A percentile compares a stretch with the other conserved stretches of the same genome.
Conservation (phyloP, 2,329 filamentous ascomycete genomes). For the Calonectria henricotiae region DNA sequence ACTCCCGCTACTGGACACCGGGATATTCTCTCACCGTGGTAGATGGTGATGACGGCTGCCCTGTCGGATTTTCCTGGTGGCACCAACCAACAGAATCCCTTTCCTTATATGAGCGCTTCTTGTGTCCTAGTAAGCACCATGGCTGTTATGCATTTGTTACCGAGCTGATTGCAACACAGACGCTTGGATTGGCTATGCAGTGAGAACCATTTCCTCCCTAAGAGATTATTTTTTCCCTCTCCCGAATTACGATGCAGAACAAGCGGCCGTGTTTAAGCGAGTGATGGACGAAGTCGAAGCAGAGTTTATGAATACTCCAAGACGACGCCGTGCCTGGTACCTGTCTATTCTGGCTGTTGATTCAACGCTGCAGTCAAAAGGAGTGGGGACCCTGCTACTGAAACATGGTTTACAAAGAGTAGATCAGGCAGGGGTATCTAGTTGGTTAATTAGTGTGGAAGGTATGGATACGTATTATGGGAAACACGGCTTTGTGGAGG, state of each 20-base stretch:
- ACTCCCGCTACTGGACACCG: conserved; percentile 14
- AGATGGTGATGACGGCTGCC: neutral
- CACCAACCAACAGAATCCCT: neutral
- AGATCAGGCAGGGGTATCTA: neutral
- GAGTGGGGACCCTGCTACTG: neutral
- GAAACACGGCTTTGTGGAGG: neutral
- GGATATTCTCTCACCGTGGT: neutral
- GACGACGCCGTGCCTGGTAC: neutral
- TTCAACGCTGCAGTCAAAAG: neutral
- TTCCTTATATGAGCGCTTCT: conserved; percentile 1
- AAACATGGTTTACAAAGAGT: neutral
- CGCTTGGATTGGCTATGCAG: neutral
- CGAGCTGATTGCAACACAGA: neutral
- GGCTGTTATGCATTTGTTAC: no score
- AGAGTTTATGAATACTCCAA: neutral
- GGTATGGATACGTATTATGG: neutral
- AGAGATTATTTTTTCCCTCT: neutral
- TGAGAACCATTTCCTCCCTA: neutral
- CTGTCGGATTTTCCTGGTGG: conserved; percentile 3
- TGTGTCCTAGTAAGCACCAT: neutral
- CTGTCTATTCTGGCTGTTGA: conserved; percentile 4
- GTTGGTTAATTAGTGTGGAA: conserved; percentile 4
- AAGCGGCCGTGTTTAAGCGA: neutral
- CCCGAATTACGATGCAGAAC: neutral
- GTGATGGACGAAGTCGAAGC: neutral